phyloP scores from a whole-genome alignment of 768 basidiomycete species.

The Termitomyces sp. region DNA sequence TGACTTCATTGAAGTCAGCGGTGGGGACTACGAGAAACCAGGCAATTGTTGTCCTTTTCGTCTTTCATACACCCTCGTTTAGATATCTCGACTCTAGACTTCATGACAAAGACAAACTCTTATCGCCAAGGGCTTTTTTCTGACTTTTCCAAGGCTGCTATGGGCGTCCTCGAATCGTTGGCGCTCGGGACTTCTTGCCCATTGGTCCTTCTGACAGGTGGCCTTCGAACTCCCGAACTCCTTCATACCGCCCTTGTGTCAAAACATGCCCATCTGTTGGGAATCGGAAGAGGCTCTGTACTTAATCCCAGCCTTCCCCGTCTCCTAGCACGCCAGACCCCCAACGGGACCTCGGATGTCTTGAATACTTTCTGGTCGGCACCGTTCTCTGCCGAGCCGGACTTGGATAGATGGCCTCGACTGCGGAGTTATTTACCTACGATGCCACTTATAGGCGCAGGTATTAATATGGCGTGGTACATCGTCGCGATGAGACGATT shows the following conservation, averaged over 20 bases:
- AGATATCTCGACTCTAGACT: constrained; percentile 28
- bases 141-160: constrained; percentile 54
- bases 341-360: constrained; percentile 2
- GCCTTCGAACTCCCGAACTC: constrained; percentile 55
- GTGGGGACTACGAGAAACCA: constrained; percentile 80
- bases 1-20: constrained; percentile 86
- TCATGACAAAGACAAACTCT: constrained; percentile 27
- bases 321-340: constrained; percentile 23
- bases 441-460: constrained; percentile 62
- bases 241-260: constrained; percentile 47
- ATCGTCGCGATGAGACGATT: constrained; percentile 48
- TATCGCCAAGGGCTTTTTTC: constrained; percentile 70
- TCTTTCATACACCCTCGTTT: neutral
- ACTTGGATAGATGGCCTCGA: constrained; percentile 16
- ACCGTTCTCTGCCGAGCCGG: constrained; percentile 36
- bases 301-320: constrained; percentile 55
- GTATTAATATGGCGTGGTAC: constrained; percentile 64
- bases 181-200: constrained; percentile 32
- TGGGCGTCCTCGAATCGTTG: constrained; percentile 34
- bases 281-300: constrained; percentile 66
- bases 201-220: constrained; percentile 76
- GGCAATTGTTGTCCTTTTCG: constrained; percentile 30
- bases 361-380: constrained; percentile 14
- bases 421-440: constrained; percentile 31
- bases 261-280: constrained; percentile 66